Evolutionary conservation across 495 filamentous ascomycete species (phyloP).

Genomic region (Monascus purpureus): DNA sequence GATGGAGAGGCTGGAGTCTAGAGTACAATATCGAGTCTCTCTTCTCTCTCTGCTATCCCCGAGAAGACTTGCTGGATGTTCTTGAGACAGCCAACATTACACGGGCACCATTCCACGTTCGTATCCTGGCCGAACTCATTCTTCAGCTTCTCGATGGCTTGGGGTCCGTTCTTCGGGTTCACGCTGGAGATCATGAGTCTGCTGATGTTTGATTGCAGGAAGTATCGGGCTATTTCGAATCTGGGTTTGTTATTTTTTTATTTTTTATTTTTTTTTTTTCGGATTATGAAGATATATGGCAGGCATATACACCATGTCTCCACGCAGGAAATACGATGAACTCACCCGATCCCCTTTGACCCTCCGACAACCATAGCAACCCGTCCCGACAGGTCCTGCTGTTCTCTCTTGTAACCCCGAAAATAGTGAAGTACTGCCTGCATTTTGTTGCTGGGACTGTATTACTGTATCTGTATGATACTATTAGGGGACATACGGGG

Average conservation of each 20-base stretch:
- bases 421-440: too few species aligned
- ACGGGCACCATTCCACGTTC: slow-evolving; percentile 26
- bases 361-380: not conserved
- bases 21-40: slow-evolving; percentile 23
- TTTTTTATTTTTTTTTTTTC: too few species aligned
- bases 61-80: slow-evolving; percentile 24
- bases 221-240: slow-evolving; percentile 9
- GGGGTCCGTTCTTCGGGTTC: slow-evolving; percentile 7
- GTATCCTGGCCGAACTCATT: slow-evolving; percentile 27
- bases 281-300: too few species aligned
- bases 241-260: too few species aligned
- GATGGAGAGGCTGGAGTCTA: not conserved
- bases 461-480: too few species aligned
- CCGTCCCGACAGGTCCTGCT: not conserved
- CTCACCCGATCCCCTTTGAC: not conserved
- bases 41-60: slow-evolving; percentile 10
- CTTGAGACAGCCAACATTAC: slow-evolving; percentile 25
- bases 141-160: slow-evolving; percentile 9
- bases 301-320: too few species aligned
- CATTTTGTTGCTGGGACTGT: too few species aligned
- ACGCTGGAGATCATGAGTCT: slow-evolving; percentile 40
- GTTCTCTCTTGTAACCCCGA: not conserved
- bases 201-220: slow-evolving; percentile 17
- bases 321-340: too few species aligned
- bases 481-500: too few species aligned